Percentiles rank a stretch among this genome's conserved stretches.
Conservation (phyloP, 2,329 filamentous ascomycete genomes). For the Aureobasidium vineae region DNA sequence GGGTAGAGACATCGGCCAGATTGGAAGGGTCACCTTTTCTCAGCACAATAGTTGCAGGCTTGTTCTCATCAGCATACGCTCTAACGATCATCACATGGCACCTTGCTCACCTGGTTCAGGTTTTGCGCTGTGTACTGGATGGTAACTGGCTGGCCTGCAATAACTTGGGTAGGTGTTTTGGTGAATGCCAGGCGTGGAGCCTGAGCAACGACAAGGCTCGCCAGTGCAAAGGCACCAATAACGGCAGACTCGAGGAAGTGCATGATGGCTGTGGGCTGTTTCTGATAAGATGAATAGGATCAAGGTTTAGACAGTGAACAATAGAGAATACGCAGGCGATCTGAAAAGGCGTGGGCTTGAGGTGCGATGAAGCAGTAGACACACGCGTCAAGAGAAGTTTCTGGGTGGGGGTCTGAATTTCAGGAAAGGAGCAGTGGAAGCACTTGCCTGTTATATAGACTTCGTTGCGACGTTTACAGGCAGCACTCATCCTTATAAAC, state of each 20-base stretch:
- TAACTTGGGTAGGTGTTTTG: conserved; percentile 49
- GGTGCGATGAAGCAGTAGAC: not conserved
- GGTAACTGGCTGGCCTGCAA: conserved; percentile 50
- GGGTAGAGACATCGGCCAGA: conserved; percentile 50
- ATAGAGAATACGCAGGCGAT: not conserved
- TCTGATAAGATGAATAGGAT: conserved; percentile 7
- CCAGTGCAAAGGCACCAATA: conserved; percentile 44
- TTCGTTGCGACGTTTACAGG: not conserved
- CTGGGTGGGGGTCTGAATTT: not conserved
- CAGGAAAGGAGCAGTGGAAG: not conserved
- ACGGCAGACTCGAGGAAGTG: conserved; percentile 50
- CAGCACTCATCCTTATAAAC: not conserved
- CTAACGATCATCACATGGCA: not conserved
- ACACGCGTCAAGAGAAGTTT: not conserved
- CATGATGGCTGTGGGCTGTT: conserved; percentile 21
- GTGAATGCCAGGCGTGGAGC: conserved; percentile 52
- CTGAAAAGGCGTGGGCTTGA: not conserved
- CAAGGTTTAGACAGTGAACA: not conserved
- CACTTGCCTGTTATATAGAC: conserved; percentile 6
- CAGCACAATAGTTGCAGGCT: conserved; percentile 57
- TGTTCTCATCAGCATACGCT: conserved; percentile 28
- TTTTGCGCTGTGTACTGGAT: conserved; percentile 35
- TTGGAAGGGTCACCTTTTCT: conserved; percentile 53
- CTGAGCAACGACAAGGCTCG: conserved; percentile 49
- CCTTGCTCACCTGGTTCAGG: conserved; percentile 27